Percentiles rank a stretch among this genome's conserved stretches.
These are phyloP conservation scores for Quercus phellos DNA, from an alignment of 331 rosid species.

Conservation along the genomic window DNA sequence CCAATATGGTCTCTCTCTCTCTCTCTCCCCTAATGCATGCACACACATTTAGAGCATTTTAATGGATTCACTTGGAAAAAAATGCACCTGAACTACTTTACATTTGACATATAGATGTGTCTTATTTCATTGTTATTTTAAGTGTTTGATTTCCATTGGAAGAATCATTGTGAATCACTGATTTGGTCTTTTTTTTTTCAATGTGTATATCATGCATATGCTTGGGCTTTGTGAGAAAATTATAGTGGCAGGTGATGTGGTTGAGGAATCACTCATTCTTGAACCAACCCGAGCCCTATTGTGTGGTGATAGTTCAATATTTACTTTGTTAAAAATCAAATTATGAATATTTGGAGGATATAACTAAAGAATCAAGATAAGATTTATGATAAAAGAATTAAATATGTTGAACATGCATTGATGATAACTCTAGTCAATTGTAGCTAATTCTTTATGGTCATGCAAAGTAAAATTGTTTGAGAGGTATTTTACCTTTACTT, in stretches of 20 bases:
- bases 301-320: not conserved
- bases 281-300: not conserved
- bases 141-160: not conserved
- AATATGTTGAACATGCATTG: too few relatives aligned
- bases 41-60: not conserved
- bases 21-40: too few relatives aligned
- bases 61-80: not conserved
- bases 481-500: too few relatives aligned
- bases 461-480: too few relatives aligned
- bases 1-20: constrained; percentile 68
- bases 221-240: not conserved
- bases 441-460: too few relatives aligned
- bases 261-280: not conserved
- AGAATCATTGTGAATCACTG: not conserved
- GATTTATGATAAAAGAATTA: too few relatives aligned
- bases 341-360: too few relatives aligned
- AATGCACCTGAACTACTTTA: not conserved
- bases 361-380: too few relatives aligned
- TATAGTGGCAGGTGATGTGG: not conserved
- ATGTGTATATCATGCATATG: not conserved
- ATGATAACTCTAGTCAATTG: too few relatives aligned
- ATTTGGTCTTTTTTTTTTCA: not conserved
- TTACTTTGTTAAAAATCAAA: too few relatives aligned
- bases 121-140: not conserved
- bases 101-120: not conserved